Base-by-base conservation (phyloP, 2,329 filamentous ascomycete species). In the Balansia obtecta region DNA sequence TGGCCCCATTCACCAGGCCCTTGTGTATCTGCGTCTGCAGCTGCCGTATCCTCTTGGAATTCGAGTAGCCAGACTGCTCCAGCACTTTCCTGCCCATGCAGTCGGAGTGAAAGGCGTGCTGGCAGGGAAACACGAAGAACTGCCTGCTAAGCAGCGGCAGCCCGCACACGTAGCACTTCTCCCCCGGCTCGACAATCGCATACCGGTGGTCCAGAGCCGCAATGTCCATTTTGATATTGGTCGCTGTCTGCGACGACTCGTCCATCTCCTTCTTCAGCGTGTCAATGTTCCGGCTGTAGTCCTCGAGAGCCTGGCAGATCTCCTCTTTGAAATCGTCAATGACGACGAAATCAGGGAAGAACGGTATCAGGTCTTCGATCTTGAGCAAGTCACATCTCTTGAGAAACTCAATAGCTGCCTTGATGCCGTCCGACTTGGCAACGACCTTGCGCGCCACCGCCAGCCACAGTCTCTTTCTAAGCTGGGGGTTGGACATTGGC, bases 271-370 rank as follows among this genome's bases (percentile, higher is more conserved):
- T 82, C 62, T 90, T 89, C 39, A 98, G 72, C 1, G 74, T 75
- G 61, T 97, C 93, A 57, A 98, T 98, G 57, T 88, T 88, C 38
- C 87, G 85, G 45, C 83, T 86, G 70, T 98, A 98, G 55, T 94
- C 87, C 67, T 98, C 93, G 1, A 98, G 76, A 1, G 94, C 93
- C 0, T 81, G 75, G 69, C 93, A 98, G 38, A 98, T 97, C 65
- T 98, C 93, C 55, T 97, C 90, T 64, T 97, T 96, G 76, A 98
- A 98, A 66, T 97, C 93, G 63, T 98, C 93, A 54, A 98, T 97
- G 48, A 97, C 86, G 22, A 97, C 89, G 63, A 98, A 98, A 65
- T 98, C 93, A 0, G 93, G 93, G 69, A 98, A 98, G 72, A 98
- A 96, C 0, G 93, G 93, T 40, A 98, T 97, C 32, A 98, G 71